Evolutionary conservation across 2,329 filamentous ascomycete species (phyloP).

Genomic region (Graphilbum sp.): DNA sequence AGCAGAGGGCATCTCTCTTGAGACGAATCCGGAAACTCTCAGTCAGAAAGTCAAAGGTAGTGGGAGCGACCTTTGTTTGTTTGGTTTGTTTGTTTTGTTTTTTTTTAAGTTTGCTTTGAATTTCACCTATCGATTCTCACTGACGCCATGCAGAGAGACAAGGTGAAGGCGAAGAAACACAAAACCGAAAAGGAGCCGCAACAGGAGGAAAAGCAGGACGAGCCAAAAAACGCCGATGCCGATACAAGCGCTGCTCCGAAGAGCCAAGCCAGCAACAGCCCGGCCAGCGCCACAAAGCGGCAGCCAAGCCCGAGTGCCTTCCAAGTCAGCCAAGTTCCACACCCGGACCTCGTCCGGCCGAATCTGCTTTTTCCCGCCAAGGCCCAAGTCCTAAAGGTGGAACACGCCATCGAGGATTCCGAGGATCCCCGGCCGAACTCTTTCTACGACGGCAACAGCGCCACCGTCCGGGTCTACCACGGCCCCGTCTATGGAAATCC

Average conservation of each 20-base stretch:
- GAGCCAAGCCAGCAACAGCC: not conserved
- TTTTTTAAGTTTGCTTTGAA: too few species aligned
- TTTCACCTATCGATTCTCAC: too few species aligned
- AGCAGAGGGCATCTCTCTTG: not conserved
- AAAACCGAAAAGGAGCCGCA: not conserved
- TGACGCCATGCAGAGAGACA: not conserved
- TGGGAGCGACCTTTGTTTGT: too few species aligned
- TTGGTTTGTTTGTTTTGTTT: too few species aligned
- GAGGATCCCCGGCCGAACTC: conserved; percentile 42
- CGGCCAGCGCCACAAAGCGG: not conserved
- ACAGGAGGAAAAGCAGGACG: not conserved
- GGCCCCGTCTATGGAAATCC: conserved; percentile 38
- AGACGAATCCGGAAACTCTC: not conserved
- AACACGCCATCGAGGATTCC: conserved; percentile 35
- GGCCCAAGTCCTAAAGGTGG: conserved; percentile 34
- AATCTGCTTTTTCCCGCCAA: conserved; percentile 30
- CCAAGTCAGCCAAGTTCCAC: conserved; percentile 2
- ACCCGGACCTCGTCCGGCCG: conserved; percentile 9
- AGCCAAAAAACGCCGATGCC: not conserved
- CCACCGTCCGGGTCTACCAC: conserved; percentile 40
- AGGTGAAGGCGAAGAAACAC: not conserved
- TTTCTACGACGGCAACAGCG: conserved; percentile 36
- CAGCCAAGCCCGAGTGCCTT: not conserved
- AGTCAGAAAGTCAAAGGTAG: not conserved
- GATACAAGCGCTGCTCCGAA: too few species aligned